Evolutionary conservation across 371 early-diverging fungal genomes (phyloP).

Genomic region (Apophysomyces trapeziformis): DNA sequence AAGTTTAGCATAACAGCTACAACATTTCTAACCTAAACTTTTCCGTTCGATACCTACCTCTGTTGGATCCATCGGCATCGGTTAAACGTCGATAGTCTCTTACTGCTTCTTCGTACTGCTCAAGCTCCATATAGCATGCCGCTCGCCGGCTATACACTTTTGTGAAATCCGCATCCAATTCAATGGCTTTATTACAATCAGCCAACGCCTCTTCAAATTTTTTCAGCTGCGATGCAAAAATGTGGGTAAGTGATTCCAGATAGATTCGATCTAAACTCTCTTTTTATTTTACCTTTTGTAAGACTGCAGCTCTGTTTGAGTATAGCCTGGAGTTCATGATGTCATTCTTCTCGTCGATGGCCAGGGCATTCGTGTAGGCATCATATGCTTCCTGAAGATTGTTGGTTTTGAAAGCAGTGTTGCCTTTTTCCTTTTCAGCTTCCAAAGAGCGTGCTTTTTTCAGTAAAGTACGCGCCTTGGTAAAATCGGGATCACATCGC

Average conservation of each 20-base stretch:
- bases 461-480: conserved; percentile 67
- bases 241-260: background rate
- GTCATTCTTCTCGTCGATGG: conserved; percentile 70
- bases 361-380: conserved; percentile 73
- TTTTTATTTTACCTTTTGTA: conserved; percentile 45
- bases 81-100: conserved; percentile 72
- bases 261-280: background rate
- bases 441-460: conserved; percentile 70
- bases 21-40: background rate
- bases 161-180: conserved; percentile 62
- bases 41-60: conserved; percentile 30
- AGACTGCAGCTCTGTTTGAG: conserved; percentile 79
- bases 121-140: conserved; percentile 74
- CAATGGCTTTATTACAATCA: conserved; percentile 75
- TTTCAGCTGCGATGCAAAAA: conserved; percentile 45
- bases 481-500: conserved; percentile 81
- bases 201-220: conserved; percentile 64
- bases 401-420: conserved; percentile 73
- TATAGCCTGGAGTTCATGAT: conserved; percentile 74
- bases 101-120: conserved; percentile 80
- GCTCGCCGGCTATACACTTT: conserved; percentile 85
- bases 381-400: conserved; percentile 69
- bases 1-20: background rate
- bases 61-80: conserved; percentile 67
- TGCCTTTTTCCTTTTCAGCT: conserved; percentile 71